These are phyloP conservation scores for Lactarius hatsudake DNA, from an alignment of 768 basidiomycete genomes.

Conservation along the genomic window DNA sequence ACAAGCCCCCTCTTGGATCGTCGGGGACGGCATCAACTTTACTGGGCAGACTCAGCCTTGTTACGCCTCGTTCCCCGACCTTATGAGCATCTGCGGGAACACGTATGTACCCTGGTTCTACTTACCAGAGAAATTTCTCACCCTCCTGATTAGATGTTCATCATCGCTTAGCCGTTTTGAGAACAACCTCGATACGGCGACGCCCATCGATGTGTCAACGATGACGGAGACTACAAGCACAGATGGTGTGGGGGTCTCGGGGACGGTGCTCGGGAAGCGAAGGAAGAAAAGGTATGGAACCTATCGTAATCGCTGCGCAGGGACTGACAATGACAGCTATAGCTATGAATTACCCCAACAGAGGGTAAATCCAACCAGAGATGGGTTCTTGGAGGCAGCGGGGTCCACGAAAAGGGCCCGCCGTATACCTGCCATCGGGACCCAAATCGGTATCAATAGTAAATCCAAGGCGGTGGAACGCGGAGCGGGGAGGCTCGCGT, in stretches of 20 bases:
- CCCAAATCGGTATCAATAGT: not conserved
- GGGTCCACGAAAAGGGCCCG: not conserved
- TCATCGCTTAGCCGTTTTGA: not conserved
- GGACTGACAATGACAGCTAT: not conserved
- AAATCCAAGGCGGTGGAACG: conserved; percentile 1
- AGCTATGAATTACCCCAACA: not conserved
- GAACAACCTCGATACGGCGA: not conserved
- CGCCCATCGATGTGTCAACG: not conserved
- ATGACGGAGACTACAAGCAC: not conserved
- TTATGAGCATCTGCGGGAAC: not conserved
- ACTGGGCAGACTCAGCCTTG: not conserved
- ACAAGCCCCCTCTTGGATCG: not conserved
- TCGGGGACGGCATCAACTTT: not conserved
- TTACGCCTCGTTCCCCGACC: not conserved
- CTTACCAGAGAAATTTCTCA: not conserved
- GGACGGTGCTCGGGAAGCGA: not conserved
- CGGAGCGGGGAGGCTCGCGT: conserved; percentile 15
- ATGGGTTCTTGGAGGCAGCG: not conserved
- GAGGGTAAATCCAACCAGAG: not conserved
- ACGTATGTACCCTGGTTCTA: not conserved
- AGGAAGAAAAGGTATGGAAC: not conserved
- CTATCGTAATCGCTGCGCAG: not conserved
- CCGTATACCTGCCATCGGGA: not conserved
- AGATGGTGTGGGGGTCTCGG: not conserved
- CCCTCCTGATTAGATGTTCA: not conserved